Percentiles rank a stretch among this genome's conserved stretches.
Conservation (phyloP, 2,329 filamentous ascomycete species). For the Phialophora expanda region DNA sequence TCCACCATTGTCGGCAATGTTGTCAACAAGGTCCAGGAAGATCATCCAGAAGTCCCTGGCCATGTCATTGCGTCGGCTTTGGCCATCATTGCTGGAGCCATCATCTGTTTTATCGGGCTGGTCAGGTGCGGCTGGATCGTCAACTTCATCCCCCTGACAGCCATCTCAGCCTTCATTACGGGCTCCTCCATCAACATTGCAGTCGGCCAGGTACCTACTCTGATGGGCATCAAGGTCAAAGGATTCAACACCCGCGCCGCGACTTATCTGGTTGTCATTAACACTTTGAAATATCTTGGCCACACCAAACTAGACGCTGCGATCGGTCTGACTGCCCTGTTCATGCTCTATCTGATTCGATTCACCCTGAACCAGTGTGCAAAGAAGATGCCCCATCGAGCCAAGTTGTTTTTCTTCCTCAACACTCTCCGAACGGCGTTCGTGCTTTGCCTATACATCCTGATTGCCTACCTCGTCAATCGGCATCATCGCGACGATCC, state of each 20-base stretch:
- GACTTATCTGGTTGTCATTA: constrained; percentile 82
- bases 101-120: constrained; percentile 79
- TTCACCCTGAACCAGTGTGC: constrained; percentile 67
- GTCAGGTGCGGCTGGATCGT: constrained; percentile 86
- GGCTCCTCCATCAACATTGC: constrained; percentile 90
- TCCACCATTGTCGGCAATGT: constrained; percentile 88
- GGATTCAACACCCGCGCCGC: constrained; percentile 75
- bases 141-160: constrained; percentile 87
- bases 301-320: constrained; percentile 76
- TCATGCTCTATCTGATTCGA: constrained; percentile 77
- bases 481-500: constrained; percentile 67
- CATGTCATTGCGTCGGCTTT: constrained; percentile 78
- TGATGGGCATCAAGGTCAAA: constrained; percentile 76
- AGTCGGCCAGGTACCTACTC: constrained; percentile 76
- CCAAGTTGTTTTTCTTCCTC: constrained; percentile 85
- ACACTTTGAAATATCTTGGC: constrained; percentile 75
- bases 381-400: constrained; percentile 69
- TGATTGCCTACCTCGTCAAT: constrained; percentile 88
- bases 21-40: constrained; percentile 65
- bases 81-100: constrained; percentile 75
- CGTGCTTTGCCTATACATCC: constrained; percentile 87
- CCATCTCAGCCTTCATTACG: constrained; percentile 95
- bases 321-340: constrained; percentile 82
- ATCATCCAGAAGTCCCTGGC: constrained; percentile 61
- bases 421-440: constrained; percentile 89